Conservation (phyloP, 1,284 basidiomycete genomes). For the Vanrija sp. region DNA sequence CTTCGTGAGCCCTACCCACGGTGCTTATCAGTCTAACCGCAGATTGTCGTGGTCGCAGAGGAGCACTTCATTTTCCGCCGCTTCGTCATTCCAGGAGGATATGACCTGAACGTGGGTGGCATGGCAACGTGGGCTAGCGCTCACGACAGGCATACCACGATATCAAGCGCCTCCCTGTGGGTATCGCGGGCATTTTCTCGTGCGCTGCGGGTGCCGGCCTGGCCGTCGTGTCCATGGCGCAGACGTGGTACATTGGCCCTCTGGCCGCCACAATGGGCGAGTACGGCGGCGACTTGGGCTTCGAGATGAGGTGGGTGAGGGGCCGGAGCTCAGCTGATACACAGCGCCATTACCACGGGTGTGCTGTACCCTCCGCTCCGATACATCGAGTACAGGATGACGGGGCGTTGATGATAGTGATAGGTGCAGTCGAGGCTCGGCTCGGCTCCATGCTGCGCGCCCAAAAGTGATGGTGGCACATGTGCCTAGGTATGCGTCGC, state of each 20-base stretch:
- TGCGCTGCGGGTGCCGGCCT: slow-evolving; percentile 54
- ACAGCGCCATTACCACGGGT: not conserved
- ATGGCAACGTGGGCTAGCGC: not conserved
- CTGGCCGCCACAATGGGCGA: slow-evolving; percentile 52
- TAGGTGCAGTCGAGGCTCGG: no score
- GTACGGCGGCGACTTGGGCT: slow-evolving; percentile 58
- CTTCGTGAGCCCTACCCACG: slow-evolving; percentile 1
- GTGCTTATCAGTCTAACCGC: not conserved
- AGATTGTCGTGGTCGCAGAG: slow-evolving; percentile 56
- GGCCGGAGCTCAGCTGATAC: not conserved
- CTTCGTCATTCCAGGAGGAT: slow-evolving; percentile 50
- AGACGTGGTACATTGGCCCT: slow-evolving; percentile 56
- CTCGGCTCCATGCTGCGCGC: no score
- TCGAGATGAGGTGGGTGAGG: slow-evolving; percentile 51
- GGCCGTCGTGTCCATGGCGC: slow-evolving; percentile 45
- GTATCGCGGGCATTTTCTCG: slow-evolving; percentile 56
- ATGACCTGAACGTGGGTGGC: slow-evolving; percentile 53
- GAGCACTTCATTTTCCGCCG: slow-evolving; percentile 60
- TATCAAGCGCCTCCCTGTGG: slow-evolving; percentile 55
- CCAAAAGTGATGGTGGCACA: no score
- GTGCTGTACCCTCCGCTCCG: not conserved
- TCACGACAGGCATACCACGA: slow-evolving; percentile 52
- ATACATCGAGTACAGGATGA: slow-evolving; percentile 1
- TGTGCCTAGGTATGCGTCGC: no score
- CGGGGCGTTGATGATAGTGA: not conserved